Percentiles rank a stretch among this genome's conserved stretches.
These are phyloP conservation scores for Eucalyptus pauciflora DNA, from an alignment of 345 rosid genomes.

Conservation along the genomic window DNA sequence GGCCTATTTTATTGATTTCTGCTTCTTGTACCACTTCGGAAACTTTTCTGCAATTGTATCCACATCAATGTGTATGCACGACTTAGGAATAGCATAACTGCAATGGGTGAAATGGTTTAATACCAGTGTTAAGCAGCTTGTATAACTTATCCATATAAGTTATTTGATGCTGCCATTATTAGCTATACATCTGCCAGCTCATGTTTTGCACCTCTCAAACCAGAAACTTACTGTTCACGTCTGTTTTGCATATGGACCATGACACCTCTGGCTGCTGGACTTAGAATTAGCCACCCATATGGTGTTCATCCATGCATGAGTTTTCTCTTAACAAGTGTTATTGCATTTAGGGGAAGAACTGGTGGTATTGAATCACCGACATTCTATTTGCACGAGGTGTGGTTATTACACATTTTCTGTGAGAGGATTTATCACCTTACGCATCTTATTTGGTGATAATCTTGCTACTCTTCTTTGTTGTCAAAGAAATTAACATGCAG, in stretches of 20 bases:
- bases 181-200: background rate
- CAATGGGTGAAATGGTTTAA: background rate
- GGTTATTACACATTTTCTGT: background rate
- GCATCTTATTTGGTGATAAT: background rate
- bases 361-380: background rate
- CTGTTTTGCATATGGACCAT: background rate
- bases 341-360: background rate
- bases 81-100: background rate
- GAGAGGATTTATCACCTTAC: background rate
- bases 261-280: background rate
- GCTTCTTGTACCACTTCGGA: background rate
- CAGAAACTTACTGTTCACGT: background rate
- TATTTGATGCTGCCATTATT: background rate
- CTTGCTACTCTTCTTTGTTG: background rate
- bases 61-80: background rate
- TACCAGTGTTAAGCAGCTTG: background rate
- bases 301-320: background rate
- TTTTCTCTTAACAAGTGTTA: background rate
- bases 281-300: background rate
- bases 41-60: background rate
- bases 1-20: background rate
- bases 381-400: background rate
- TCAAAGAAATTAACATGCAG: background rate
- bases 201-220: background rate
- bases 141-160: background rate